These are phyloP conservation scores for Cucumis sativus DNA, from an alignment of 306 rosid genomes.

Conservation along the genomic window DNA sequence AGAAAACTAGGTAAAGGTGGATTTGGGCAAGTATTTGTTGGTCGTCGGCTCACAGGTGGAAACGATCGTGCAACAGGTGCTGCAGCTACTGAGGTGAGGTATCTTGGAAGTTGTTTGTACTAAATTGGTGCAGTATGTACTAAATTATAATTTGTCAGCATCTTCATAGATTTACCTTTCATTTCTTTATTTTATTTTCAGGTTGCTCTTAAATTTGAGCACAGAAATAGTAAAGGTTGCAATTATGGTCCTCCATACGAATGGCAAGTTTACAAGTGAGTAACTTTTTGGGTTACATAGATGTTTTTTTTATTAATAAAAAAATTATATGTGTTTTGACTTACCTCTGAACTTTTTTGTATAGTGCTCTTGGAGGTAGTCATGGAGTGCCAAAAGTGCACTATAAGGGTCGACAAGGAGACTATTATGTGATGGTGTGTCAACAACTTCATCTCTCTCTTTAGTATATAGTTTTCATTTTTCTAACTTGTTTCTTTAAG, in stretches of 20 bases:
- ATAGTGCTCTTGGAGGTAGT: conserved; percentile 91
- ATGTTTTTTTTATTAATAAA: neutral
- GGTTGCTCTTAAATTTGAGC: conserved; percentile 96
- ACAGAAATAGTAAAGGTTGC: conserved; percentile 94
- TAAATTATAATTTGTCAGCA: neutral
- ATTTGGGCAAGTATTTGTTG: conserved; percentile 92
- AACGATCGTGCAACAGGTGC: conserved; percentile 60
- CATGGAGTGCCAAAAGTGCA: conserved; percentile 95
- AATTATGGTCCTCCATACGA: conserved; percentile 88
- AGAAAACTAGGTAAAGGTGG: conserved; percentile 89
- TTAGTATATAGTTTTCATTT: neutral
- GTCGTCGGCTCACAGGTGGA: conserved; percentile 66
- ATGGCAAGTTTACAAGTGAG: conserved; percentile 99
- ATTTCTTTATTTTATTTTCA: conserved; percentile 22
- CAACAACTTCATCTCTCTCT: conserved; percentile 5
- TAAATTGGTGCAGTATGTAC: neutral
- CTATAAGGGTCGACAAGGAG: conserved; percentile 80
- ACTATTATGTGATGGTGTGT: conserved; percentile 81
- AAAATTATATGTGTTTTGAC: neutral
- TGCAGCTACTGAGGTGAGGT: conserved; percentile 56
- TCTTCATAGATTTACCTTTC: neutral
- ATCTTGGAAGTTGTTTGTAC: conserved; percentile 1
- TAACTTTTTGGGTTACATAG: neutral
- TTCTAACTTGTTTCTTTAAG: neutral
- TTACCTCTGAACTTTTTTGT: conserved; percentile 7